These are phyloP conservation scores for Elsinoe batatas DNA, from an alignment of 2,329 filamentous ascomycete genomes.

Conservation along the genomic window DNA sequence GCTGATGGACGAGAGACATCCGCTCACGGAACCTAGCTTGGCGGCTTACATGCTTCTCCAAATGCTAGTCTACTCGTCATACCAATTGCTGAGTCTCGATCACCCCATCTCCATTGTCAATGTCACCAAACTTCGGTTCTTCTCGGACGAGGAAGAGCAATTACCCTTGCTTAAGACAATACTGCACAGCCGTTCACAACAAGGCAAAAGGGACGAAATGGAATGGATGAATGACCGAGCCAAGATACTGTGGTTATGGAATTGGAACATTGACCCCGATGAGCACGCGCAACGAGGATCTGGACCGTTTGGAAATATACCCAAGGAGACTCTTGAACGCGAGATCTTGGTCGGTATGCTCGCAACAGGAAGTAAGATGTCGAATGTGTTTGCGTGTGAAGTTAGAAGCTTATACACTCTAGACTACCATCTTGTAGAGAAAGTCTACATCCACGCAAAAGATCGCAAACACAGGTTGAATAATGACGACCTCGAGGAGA, in stretches of 20 bases:
- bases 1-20: conserved; percentile 51
- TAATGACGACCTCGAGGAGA: conserved; percentile 45
- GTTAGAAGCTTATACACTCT: not conserved
- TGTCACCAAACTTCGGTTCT: conserved; percentile 51
- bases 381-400: not conserved
- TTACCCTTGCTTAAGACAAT: conserved; percentile 48
- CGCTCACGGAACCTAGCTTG: conserved; percentile 52
- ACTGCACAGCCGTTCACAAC: conserved; percentile 44
- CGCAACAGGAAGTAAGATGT: conserved; percentile 5
- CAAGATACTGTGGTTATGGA: conserved; percentile 62
- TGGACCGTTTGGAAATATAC: conserved; percentile 49
- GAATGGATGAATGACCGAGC: conserved; percentile 54
- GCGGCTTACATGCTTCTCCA: conserved; percentile 51
- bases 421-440: conserved; percentile 19
- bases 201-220: conserved; percentile 48
- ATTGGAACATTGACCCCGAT: conserved; percentile 51
- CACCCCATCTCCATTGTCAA: conserved; percentile 33
- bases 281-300: conserved; percentile 29
- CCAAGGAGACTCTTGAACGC: conserved; percentile 53
- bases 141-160: conserved; percentile 56
- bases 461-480: conserved; percentile 42
- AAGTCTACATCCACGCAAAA: conserved; percentile 50
- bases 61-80: conserved; percentile 47
- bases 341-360: conserved; percentile 53
- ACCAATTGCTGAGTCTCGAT: conserved; percentile 33